phyloP scores from a whole-genome alignment of 495 filamentous ascomycete genomes.

The Pseudotulostoma volvatum region DNA sequence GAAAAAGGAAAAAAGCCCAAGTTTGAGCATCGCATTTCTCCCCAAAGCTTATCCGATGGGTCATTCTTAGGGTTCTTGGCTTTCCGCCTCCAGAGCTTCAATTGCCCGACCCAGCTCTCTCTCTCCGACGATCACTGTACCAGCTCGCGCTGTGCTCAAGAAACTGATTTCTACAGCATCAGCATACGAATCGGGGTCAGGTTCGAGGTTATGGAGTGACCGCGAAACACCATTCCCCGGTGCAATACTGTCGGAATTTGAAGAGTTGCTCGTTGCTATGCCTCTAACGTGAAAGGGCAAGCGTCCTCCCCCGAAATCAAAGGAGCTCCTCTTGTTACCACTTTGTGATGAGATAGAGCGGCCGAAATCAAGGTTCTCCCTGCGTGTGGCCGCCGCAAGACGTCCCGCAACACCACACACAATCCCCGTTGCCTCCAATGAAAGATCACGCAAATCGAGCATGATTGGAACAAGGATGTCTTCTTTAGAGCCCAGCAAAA shows the following conservation, averaged over 20 bases:
- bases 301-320: conserved; percentile 7
- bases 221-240: neutral
- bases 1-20: too few species aligned
- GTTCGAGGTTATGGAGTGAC: conserved; percentile 21
- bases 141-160: conserved; percentile 72
- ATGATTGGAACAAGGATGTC: conserved; percentile 77
- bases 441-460: conserved; percentile 64
- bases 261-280: conserved; percentile 6
- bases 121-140: conserved; percentile 71
- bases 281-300: conserved; percentile 4
- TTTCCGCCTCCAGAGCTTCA: conserved; percentile 43
- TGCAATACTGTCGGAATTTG: conserved; percentile 1
- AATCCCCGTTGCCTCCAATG: conserved; percentile 82
- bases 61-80: neutral
- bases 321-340: conserved; percentile 5
- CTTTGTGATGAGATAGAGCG: conserved; percentile 44
- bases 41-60: too few species aligned
- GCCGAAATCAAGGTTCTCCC: conserved; percentile 11
- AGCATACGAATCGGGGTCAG: conserved; percentile 26
- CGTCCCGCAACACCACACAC: conserved; percentile 80
- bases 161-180: conserved; percentile 76
- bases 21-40: too few species aligned
- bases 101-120: conserved; percentile 56
- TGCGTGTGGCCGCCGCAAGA: conserved; percentile 42
- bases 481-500: conserved; percentile 65